A percentile compares a stretch with the other conserved stretches of the same genome.
Conservation (phyloP, 805 yeast species). For the Candida silvatica region DNA sequence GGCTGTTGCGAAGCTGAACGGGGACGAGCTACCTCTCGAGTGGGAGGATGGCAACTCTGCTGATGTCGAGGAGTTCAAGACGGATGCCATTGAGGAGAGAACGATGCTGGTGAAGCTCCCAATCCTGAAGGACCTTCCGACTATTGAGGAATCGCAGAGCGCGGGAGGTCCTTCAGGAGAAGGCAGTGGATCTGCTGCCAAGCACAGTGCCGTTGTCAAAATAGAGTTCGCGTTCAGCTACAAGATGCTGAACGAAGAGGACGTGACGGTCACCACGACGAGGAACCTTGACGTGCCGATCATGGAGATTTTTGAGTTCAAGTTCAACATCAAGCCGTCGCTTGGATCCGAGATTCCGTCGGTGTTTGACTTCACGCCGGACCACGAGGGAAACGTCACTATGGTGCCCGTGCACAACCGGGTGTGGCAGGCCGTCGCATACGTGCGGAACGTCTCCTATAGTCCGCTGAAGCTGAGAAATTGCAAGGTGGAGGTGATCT, state of each 20-base stretch:
- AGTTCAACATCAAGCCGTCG: slow-evolving; percentile 25
- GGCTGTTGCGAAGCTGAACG: slow-evolving; percentile 7
- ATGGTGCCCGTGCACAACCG: slow-evolving; percentile 25
- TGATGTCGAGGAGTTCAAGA: slow-evolving; percentile 3
- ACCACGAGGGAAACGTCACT: slow-evolving; percentile 6
- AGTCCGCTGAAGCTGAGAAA: neutral
- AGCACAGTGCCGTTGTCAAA: slow-evolving; percentile 3
- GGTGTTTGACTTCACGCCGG: slow-evolving; percentile 12
- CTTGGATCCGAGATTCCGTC: slow-evolving; percentile 20
- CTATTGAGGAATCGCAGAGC: neutral
- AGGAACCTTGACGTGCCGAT: slow-evolving; percentile 18
- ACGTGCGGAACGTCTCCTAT: slow-evolving; percentile 22
- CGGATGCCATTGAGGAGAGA: slow-evolving; percentile 1
- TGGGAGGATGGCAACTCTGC: slow-evolving; percentile 13
- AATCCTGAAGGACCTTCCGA: slow-evolving; percentile 9
- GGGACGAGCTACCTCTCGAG: slow-evolving; percentile 7
- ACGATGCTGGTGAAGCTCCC: slow-evolving; percentile 14
- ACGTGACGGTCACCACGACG: slow-evolving; percentile 21
- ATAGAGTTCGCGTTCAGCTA: slow-evolving; percentile 16
- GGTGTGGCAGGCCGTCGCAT: slow-evolving; percentile 25
- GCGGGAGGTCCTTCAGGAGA: no score
- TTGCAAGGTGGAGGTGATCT: neutral
- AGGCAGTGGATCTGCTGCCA: neutral
- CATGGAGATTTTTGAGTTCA: slow-evolving; percentile 22
- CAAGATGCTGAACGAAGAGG: slow-evolving; percentile 21